Conservation (phyloP, 345 rosid species). For the Eutrema heterophyllum region DNA sequence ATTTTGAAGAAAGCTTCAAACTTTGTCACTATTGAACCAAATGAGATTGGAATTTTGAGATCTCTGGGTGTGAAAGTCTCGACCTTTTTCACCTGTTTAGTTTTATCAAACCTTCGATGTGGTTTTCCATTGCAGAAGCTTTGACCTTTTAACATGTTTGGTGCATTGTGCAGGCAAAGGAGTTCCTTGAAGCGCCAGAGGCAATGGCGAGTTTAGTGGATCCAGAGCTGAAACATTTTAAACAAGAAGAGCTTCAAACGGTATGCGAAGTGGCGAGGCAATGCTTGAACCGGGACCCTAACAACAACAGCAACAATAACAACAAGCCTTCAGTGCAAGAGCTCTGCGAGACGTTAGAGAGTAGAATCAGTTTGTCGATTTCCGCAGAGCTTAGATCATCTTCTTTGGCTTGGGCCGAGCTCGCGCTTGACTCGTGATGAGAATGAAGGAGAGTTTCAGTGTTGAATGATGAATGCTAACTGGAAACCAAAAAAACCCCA, state of each 20-base stretch:
- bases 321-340: conserved; percentile 60
- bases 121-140: neutral
- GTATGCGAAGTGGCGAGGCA: conserved; percentile 73
- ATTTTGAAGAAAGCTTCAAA: neutral
- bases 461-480: conserved; percentile 23
- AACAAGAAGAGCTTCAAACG: conserved; percentile 63
- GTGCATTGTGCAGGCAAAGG: conserved; percentile 69
- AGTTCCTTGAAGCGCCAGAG: conserved; percentile 70
- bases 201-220: conserved; percentile 74
- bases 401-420: conserved; percentile 98
- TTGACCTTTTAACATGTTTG: neutral
- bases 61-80: neutral
- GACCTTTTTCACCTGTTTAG: neutral
- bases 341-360: conserved; percentile 53
- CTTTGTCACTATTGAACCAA: neutral
- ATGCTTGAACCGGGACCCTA: conserved; percentile 57
- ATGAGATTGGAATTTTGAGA: neutral
- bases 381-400: conserved; percentile 75
- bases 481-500: conserved; percentile 8
- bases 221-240: conserved; percentile 81
- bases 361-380: conserved; percentile 63
- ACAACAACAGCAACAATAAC: conserved; percentile 23
- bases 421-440: conserved; percentile 66
- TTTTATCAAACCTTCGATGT: neutral
- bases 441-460: neutral